A percentile compares a stretch with the other conserved stretches of the same genome.
Evolutionary conservation across 768 basidiomycete genomes (phyloP).

Genomic region (Cystofilobasidium ferigula): DNA sequence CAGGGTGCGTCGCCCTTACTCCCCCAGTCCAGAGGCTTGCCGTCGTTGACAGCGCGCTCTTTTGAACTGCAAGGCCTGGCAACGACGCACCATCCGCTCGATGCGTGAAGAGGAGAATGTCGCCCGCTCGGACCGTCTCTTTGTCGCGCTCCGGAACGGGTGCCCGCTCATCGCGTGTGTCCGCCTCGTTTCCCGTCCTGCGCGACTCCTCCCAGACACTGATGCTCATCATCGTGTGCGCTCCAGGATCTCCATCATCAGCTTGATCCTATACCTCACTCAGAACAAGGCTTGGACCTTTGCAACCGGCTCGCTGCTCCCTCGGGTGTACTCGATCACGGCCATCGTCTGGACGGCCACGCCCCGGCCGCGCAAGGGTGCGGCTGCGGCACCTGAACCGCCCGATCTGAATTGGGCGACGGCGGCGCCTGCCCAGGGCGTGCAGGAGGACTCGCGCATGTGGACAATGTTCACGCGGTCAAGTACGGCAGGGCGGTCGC

Average conservation of each 20-base stretch:
- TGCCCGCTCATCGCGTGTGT: neutral
- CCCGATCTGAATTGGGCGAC: neutral
- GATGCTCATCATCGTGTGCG: neutral
- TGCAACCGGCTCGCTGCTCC: neutral
- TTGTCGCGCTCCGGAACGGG: neutral
- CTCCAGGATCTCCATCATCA: neutral
- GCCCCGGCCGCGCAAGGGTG: neutral
- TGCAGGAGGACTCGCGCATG: neutral
- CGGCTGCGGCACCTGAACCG: neutral
- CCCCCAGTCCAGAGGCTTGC: neutral
- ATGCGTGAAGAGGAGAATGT: neutral
- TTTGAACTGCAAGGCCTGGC: neutral
- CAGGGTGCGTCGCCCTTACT: neutral
- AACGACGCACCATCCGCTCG: neutral
- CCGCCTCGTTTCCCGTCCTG: neutral
- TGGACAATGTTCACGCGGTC: neutral
- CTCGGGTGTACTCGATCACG: neutral
- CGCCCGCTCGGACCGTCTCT: neutral
- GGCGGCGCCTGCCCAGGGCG: neutral
- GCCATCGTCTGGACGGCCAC: neutral
- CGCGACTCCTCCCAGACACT: neutral
- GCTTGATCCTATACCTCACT: neutral
- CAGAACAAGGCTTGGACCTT: slow-evolving; percentile 2
- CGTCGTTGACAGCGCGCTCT: neutral
- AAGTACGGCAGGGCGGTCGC: neutral